phyloP scores from a whole-genome alignment of 208 protist species.

The Trichomonas vaginalis region DNA sequence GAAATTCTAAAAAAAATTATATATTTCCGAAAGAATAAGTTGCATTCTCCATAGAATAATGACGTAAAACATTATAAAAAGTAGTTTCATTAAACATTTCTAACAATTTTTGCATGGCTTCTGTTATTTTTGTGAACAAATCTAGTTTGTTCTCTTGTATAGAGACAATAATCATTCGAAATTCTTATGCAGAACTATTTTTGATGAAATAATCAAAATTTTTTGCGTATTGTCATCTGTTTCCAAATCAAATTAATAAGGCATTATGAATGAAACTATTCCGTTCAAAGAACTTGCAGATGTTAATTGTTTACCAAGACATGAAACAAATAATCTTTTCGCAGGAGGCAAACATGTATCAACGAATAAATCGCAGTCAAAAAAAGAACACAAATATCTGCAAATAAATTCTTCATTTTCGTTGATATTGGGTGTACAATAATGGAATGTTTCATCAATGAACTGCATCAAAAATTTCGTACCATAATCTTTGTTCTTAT shows the following conservation, averaged over 20 bases:
- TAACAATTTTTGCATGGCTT: not conserved
- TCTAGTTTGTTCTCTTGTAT: not conserved
- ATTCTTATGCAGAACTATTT: not conserved
- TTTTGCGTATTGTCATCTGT: not conserved
- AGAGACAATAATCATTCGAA: not conserved
- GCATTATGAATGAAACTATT: not conserved
- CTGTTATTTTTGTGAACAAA: not conserved
- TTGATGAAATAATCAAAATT: constrained; percentile 12
- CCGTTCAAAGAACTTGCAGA: not conserved
- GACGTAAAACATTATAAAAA: not conserved
- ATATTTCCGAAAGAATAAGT: not conserved
- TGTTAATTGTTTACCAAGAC: not conserved
- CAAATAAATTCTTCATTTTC: not conserved
- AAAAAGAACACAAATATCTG: not conserved
- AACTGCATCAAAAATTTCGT: not conserved
- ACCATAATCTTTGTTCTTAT: not conserved
- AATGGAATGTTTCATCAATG: not conserved
- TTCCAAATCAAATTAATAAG: not conserved
- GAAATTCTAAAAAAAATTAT: not conserved
- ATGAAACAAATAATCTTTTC: not conserved
- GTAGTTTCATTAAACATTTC: not conserved
- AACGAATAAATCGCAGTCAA: not conserved
- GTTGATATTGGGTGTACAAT: not conserved
- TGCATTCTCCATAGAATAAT: not conserved
- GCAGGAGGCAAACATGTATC: not conserved